Percentiles rank a stretch among this genome's conserved stretches.
Conservation (phyloP, 345 rosid species). For the Streptanthus diversifolius region DNA sequence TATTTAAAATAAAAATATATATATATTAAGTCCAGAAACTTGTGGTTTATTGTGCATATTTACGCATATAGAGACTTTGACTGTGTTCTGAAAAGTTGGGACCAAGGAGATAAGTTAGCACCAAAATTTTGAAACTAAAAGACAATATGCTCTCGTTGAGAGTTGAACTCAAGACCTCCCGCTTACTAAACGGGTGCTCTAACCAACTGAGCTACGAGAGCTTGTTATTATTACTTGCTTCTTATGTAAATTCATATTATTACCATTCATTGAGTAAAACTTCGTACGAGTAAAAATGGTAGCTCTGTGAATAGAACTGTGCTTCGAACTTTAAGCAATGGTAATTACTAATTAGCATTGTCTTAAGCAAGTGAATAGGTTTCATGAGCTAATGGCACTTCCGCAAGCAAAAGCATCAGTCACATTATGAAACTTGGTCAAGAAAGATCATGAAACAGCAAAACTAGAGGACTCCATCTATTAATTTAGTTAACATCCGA, state of each 20-base stretch:
- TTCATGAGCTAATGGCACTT: background rate
- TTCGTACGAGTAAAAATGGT: background rate
- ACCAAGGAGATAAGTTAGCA: background rate
- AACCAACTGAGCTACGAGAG: conserved; percentile 99
- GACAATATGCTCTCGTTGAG: conserved; percentile 65
- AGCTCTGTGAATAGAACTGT: background rate
- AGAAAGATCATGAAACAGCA: background rate
- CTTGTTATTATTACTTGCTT: background rate
- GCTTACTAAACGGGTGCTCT: conserved; percentile 97
- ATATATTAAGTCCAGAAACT: background rate
- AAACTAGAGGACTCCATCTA: background rate
- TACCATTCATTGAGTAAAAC: too few species aligned
- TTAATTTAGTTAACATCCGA: background rate
- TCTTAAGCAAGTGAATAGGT: background rate
- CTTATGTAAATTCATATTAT: background rate
- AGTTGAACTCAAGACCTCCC: conserved; percentile 98
- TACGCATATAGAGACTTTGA: background rate
- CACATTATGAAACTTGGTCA: background rate
- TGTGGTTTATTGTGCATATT: background rate
- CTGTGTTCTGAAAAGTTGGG: background rate
- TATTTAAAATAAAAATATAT: conserved; percentile 3
- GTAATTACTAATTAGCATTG: background rate
- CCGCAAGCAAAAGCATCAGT: background rate
- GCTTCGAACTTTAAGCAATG: background rate
- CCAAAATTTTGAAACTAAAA: background rate